A percentile compares a stretch with the other conserved stretches of the same genome.
Conservation (phyloP, 2,329 filamentous ascomycete genomes). For the Exophiala sp. region DNA sequence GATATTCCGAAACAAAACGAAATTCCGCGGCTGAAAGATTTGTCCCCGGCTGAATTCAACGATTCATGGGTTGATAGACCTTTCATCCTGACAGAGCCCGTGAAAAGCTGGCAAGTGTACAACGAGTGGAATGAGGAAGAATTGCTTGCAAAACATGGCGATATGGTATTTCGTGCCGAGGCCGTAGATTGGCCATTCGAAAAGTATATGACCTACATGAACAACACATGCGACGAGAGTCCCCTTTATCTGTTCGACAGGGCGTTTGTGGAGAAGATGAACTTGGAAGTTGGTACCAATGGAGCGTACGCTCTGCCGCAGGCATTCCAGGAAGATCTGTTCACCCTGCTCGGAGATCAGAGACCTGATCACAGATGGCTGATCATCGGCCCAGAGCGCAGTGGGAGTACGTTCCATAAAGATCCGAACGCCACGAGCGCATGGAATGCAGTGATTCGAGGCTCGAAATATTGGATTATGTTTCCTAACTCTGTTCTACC, state of each 20-base stretch:
- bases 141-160: conserved; percentile 61
- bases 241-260: conserved; percentile 91
- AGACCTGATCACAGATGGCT: conserved; percentile 89
- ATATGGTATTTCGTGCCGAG: conserved; percentile 78
- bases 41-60: conserved; percentile 71
- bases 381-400: conserved; percentile 81
- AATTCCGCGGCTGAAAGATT: conserved; percentile 65
- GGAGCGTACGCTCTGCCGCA: conserved; percentile 73
- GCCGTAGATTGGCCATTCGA: conserved; percentile 85
- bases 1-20: conserved; percentile 71
- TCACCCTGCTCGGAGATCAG: conserved; percentile 71
- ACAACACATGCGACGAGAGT: conserved; percentile 74
- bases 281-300: conserved; percentile 53
- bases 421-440: conserved; percentile 68
- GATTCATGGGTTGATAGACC: conserved; percentile 72
- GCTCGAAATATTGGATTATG: conserved; percentile 98
- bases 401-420: conserved; percentile 94
- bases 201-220: conserved; percentile 82
- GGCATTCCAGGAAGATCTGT: conserved; percentile 84
- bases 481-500: conserved; percentile 67
- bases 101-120: conserved; percentile 77
- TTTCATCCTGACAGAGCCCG: conserved; percentile 80
- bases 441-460: conserved; percentile 90
- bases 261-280: conserved; percentile 82
- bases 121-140: conserved; percentile 68